Evolutionary conservation across 2,329 filamentous ascomycete species (phyloP), one percentile per base, ranked within the genome.

Genomic region (Coniella vitis): DNA sequence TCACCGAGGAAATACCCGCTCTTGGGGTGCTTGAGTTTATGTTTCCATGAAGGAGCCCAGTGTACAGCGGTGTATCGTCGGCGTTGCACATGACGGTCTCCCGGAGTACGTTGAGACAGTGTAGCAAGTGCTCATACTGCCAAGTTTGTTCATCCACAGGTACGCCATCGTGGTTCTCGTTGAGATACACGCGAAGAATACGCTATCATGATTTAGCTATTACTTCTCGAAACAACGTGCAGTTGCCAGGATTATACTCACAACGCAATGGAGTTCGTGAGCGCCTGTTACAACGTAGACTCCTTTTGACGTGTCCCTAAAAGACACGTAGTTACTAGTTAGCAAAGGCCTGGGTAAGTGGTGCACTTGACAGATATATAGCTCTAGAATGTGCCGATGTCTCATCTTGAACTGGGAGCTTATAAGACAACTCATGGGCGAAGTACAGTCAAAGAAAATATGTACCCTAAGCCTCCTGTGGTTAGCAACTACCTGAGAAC

Each of bases 201-300:
- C 41, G 49, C 46, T 55, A 19, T 16, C 22, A 25, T 14, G 25
- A 20, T 13, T 37, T 22, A 19, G 16, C 4, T 7, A 21, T 7
- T n/a, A n/a, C n/a, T n/a, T n/a, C n/a, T n/a, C n/a, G n/a, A n/a
- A n/a, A n/a, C n/a, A n/a, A n/a, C n/a, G n/a, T n/a, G n/a, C n/a
- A n/a, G n/a, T 22, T 21, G 14, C 36, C 19, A 3, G 13, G 19
- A 32, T 10, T 13, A 14, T 31, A 45, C 52, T 50, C 46, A 56
- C 54, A 9, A 56, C 42, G 37, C 52, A 56, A 38, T 56, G 52
- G 13, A 56, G 49, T 39, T 56, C 54, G 38, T 56, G 54, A n/a
- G 54, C 47, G 14, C 44, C 47, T 2, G 47, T 51, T 20, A 54
- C 29, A 39, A 56, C 53, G 17, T 56, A 56, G 9, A 49, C 49